Base-by-base conservation (phyloP, 2,329 filamentous ascomycete genomes). In the Neurospora crassa region DNA sequence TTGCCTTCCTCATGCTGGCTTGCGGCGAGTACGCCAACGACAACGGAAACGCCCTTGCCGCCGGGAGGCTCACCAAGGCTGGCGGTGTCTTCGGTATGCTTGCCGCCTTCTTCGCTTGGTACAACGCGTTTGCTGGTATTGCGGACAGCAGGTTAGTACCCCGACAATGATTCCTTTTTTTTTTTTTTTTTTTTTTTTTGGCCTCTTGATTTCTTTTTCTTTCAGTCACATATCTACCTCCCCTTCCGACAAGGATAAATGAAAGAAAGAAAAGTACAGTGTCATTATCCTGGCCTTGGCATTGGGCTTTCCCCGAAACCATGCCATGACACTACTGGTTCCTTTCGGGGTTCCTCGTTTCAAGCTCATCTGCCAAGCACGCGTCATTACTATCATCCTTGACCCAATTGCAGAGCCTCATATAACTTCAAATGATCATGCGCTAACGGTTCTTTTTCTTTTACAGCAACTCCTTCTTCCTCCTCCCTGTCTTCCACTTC, bases 401-500 rank as follows among this genome's bases (percentile, higher is more conserved):
- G 74, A 73, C 40, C 67, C 69, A 41, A 69, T 53, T 67, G n/a
- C 43, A 67, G 41, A 70, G 71, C 68, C 69, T 69, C 47, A 59
- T 29, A 42, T 40, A 69, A 67, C 59, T 63, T 70, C 67, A 69
- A 67, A 68, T 18, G 40, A 59, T 67, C 11, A 24, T 70, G 18
- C n/a, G 72, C 81, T 84, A 79, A 85, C 78, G 68, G 67, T 71
- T 45, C 45, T 42, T 10, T n/a, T 42, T 10, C n/a, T 70, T 67
- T 47, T 69, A 73, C 78, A 96, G 93, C 85, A 90, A 90, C 83
- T 90, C 88, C 40, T 97, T 97, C 89, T 96, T 97, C 86, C 86
- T 96, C 81, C 89, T 97, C 73, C 95, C 94, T 69, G 94, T 97
- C 74, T 90, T 92, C 77, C 94, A 97, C 86, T 96, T 97, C 86